These are phyloP conservation scores for Rhizopogon roseolus DNA, from an alignment of 768 basidiomycete species.

Conservation along the genomic window DNA sequence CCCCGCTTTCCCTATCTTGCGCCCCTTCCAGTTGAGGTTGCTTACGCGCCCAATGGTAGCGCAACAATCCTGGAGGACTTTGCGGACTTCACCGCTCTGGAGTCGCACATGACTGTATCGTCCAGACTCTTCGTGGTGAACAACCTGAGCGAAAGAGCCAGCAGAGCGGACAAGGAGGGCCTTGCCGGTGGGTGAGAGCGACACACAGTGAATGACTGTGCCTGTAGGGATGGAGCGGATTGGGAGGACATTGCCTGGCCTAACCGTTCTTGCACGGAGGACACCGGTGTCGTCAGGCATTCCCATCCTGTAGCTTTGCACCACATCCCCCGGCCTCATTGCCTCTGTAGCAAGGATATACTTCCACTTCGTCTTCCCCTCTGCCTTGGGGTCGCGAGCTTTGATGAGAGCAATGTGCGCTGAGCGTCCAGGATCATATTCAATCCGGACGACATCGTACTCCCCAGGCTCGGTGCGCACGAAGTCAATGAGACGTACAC, in stretches of 20 bases:
- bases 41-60: slow-evolving; percentile 92
- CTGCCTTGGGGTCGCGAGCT: slow-evolving; percentile 49
- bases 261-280: slow-evolving; percentile 77
- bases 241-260: slow-evolving; percentile 90
- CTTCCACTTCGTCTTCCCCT: slow-evolving; percentile 62
- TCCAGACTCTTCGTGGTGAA: slow-evolving; percentile 68
- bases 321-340: slow-evolving; percentile 80
- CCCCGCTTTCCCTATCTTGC: slow-evolving; percentile 88
- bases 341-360: slow-evolving; percentile 94
- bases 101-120: slow-evolving; percentile 80
- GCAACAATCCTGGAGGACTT: slow-evolving; percentile 72
- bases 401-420: slow-evolving; percentile 91
- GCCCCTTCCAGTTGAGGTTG: slow-evolving; percentile 85
- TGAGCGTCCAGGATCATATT: slow-evolving; percentile 92
- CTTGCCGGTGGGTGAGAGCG: slow-evolving; percentile 70
- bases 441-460: slow-evolving; percentile 89
- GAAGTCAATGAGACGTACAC: slow-evolving; percentile 88
- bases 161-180: slow-evolving; percentile 87
- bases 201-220: slow-evolving; percentile 83
- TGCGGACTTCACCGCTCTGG: slow-evolving; percentile 90
- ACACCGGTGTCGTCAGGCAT: slow-evolving; percentile 80
- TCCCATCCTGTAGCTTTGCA: slow-evolving; percentile 81
- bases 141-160: slow-evolving; percentile 78
- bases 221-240: slow-evolving; percentile 89
- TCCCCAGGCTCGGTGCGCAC: slow-evolving; percentile 69